Conservation (phyloP, 2,329 filamentous ascomycete species). For the Sordariomycetes sp. region DNA sequence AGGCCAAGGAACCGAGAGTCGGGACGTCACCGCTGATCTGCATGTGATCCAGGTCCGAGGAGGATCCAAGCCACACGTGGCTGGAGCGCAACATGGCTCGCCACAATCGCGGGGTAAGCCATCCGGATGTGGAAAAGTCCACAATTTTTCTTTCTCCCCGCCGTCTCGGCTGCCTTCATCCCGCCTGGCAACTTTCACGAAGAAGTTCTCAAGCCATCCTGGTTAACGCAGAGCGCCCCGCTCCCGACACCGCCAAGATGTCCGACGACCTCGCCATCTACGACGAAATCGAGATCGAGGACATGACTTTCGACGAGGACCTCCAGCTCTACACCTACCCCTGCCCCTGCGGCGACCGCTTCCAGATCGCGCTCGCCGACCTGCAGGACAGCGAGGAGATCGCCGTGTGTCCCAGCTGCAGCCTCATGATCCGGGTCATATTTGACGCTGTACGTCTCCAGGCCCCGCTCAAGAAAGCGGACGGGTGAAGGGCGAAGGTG, state of each 20-base stretch:
- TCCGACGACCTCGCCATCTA: constrained; percentile 59
- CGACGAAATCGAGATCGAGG: constrained; percentile 97
- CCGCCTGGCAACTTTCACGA: not conserved
- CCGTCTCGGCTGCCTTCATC: not conserved
- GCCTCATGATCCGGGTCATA: constrained; percentile 90
- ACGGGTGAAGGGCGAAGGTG: not conserved
- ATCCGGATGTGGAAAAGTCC: not conserved
- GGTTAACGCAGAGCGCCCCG: not conserved
- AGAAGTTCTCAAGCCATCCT: not conserved
- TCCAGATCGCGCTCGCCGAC: constrained; percentile 80
- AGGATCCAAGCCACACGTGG: not conserved
- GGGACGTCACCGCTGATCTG: not conserved
- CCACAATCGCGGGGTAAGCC: constrained; percentile 2
- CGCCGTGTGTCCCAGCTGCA: constrained; percentile 95
- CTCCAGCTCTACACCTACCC: constrained; percentile 91
- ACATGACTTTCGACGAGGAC: constrained; percentile 81
- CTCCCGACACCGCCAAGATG: constrained; percentile 27
- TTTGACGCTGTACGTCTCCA: constrained; percentile 61
- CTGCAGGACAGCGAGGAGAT: constrained; percentile 85
- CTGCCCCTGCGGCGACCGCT: constrained; percentile 93
- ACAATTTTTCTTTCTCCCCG: not conserved
- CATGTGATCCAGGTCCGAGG: not conserved
- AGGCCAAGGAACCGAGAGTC: not conserved
- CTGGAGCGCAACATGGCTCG: not conserved
- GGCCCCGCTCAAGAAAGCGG: too few relatives aligned